These are phyloP conservation scores for Phytophthora pini DNA, from an alignment of 352 stramenopile genomes.

Conservation along the genomic window DNA sequence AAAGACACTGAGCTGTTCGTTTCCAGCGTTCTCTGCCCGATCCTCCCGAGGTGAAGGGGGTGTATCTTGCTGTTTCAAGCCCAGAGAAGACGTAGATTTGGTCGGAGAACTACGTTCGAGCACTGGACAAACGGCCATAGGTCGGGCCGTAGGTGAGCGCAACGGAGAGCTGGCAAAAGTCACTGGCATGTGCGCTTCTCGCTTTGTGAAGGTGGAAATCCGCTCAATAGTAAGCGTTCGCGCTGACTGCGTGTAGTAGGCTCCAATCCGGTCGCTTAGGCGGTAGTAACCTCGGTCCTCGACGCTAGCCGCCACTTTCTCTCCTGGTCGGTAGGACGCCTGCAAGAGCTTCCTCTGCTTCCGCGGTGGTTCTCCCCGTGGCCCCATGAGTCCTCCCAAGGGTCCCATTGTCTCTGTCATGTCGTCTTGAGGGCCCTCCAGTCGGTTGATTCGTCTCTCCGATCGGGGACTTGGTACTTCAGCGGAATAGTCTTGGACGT, in stretches of 20 bases:
- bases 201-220: constrained; percentile 71
- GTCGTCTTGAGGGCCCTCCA: constrained; percentile 45
- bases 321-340: constrained; percentile 10
- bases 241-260: constrained; percentile 76
- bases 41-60: constrained; percentile 23
- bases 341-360: constrained; percentile 49
- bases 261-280: constrained; percentile 82
- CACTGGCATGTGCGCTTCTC: constrained; percentile 52
- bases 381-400: constrained; percentile 69
- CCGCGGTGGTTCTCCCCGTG: constrained; percentile 23
- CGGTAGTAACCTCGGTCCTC: constrained; percentile 83
- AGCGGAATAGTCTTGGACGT: constrained; percentile 55
- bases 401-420: constrained; percentile 77
- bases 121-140: constrained; percentile 58
- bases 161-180: constrained; percentile 47
- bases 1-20: constrained; percentile 54
- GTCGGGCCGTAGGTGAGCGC: constrained; percentile 47
- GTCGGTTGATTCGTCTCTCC: constrained; percentile 31
- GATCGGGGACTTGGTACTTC: constrained; percentile 34
- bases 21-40: constrained; percentile 7
- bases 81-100: constrained; percentile 12
- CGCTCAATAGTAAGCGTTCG: constrained; percentile 69
- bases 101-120: constrained; percentile 50
- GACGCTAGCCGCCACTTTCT: constrained; percentile 31
- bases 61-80: constrained; percentile 7